A percentile compares a stretch with the other conserved stretches of the same genome.
These are phyloP conservation scores for Lodderomyces elongisporus DNA, from an alignment of 1,139 yeast species.

Conservation along the genomic window DNA sequence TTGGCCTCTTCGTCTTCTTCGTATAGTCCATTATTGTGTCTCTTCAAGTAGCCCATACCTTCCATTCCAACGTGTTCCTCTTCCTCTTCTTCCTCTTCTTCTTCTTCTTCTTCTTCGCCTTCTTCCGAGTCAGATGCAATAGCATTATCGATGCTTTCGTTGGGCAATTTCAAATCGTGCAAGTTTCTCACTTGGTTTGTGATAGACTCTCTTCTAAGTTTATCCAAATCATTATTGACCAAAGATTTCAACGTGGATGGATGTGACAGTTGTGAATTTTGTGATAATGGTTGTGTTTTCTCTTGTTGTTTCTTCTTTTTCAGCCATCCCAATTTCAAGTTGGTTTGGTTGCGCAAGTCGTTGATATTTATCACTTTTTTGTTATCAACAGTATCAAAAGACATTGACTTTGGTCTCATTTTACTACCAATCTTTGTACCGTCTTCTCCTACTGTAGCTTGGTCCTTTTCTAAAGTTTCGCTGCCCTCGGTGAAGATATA, in stretches of 20 bases:
- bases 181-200: constrained; percentile 43
- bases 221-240: constrained; percentile 2
- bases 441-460: constrained; percentile 11
- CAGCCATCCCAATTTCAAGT: constrained; percentile 43
- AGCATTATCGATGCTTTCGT: constrained; percentile 28
- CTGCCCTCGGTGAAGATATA: constrained; percentile 46
- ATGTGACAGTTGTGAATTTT: background rate
- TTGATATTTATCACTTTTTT: constrained; percentile 34
- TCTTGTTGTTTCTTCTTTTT: constrained; percentile 24
- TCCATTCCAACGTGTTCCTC: constrained; percentile 8
- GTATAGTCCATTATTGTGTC: constrained; percentile 14
- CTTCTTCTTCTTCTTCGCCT: constrained; percentile 18
- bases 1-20: constrained; percentile 18
- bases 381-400: constrained; percentile 17
- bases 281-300: background rate
- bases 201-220: constrained; percentile 49
- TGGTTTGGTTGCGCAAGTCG: constrained; percentile 37
- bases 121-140: constrained; percentile 44
- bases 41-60: too few species aligned
- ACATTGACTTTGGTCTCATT: background rate
- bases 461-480: constrained; percentile 13
- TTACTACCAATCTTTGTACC: constrained; percentile 15
- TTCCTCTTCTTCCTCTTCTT: constrained; percentile 1
- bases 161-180: constrained; percentile 45
- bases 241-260: background rate